Percentiles rank a stretch among this genome's conserved stretches.
Conservation (phyloP, 768 basidiomycete genomes). For the Podaxis carcinomalis region DNA sequence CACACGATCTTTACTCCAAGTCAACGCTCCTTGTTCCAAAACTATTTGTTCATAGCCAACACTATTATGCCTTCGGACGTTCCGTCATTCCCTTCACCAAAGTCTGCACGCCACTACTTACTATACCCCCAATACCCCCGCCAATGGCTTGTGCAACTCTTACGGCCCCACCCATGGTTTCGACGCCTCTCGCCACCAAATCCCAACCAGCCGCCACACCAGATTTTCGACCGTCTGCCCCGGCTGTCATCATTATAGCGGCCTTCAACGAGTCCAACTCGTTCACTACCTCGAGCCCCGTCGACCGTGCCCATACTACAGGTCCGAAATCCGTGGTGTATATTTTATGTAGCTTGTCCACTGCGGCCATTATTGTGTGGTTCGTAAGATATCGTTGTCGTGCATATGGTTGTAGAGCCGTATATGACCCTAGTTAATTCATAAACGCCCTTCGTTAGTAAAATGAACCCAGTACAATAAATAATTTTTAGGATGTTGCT, state of each 20-base stretch:
- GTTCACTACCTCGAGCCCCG: constrained; percentile 88
- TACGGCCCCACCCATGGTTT: constrained; percentile 20
- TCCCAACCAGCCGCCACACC: constrained; percentile 25
- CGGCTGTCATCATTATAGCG: constrained; percentile 80
- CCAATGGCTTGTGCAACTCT: background rate
- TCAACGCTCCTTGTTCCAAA: background rate
- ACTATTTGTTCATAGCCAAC: background rate
- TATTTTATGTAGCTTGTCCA: constrained; percentile 89
- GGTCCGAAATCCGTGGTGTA: constrained; percentile 66
- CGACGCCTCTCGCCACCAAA: constrained; percentile 38
- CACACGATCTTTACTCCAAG: background rate
- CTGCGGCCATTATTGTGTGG: constrained; percentile 76
- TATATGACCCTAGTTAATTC: constrained; percentile 56
- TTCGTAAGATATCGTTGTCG: constrained; percentile 82
- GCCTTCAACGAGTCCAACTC: constrained; percentile 82
- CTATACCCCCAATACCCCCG: constrained; percentile 5
- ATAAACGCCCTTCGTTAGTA: background rate
- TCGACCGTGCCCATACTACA: constrained; percentile 82
- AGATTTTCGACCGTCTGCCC: constrained; percentile 24
- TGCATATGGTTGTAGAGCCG: constrained; percentile 71
- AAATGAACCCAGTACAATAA: background rate
- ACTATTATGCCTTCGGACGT: background rate
- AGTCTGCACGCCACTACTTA: background rate
- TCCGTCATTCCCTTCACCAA: background rate
- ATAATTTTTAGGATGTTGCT: constrained; percentile 18